Conservation (phyloP, 148 eudicot species). For the Arctostaphylos glauca region DNA sequence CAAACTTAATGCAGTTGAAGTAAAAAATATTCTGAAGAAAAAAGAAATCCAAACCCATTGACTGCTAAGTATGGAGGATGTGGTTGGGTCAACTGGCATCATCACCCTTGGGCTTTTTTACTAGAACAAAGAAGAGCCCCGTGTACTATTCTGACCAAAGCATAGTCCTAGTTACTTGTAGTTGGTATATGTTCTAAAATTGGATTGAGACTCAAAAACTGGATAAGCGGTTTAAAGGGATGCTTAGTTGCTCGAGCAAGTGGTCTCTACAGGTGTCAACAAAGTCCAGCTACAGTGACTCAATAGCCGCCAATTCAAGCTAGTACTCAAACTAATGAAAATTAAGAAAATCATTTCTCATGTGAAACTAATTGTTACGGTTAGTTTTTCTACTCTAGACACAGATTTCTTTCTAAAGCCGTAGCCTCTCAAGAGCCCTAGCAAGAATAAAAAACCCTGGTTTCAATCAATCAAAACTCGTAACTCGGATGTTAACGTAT, state of each 20-base stretch:
- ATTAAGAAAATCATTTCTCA: no score
- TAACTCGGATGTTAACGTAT: not conserved
- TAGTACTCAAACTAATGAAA: not conserved
- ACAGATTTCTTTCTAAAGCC: no score
- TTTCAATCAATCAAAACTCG: no score
- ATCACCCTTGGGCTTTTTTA: not conserved
- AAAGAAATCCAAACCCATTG: not conserved
- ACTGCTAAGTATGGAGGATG: not conserved
- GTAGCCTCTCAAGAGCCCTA: no score
- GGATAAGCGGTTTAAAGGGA: not conserved
- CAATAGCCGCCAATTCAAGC: not conserved
- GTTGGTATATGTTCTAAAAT: not conserved
- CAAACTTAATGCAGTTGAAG: not conserved
- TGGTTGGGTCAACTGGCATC: not conserved
- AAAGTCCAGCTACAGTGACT: not conserved
- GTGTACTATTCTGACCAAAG: not conserved
- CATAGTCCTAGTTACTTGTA: not conserved
- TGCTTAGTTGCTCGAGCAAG: not conserved
- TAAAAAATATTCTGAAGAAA: not conserved
- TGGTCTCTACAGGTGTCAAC: not conserved
- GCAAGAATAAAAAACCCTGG: no score
- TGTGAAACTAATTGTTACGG: no score
- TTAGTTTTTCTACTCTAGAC: no score
- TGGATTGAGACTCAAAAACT: not conserved
- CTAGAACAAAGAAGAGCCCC: not conserved